Percentiles rank a stretch among this genome's conserved stretches.
These are phyloP conservation scores for Tardiomyces depauwii DNA, from an alignment of 1,139 yeast species.

Conservation along the genomic window DNA sequence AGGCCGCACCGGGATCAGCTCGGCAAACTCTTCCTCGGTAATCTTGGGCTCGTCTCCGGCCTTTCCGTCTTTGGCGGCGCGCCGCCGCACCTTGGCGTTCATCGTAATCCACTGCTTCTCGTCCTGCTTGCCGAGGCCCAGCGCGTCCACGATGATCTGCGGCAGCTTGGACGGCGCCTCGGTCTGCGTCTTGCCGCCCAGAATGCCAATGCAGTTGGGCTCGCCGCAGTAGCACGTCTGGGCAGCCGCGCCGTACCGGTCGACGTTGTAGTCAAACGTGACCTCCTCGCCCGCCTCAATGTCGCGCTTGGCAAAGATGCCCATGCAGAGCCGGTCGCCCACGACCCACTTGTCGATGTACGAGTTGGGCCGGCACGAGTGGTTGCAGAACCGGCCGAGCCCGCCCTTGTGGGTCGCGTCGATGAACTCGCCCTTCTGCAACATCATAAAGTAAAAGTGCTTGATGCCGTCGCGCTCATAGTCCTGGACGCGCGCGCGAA, in stretches of 20 bases:
- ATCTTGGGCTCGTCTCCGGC: constrained; percentile 24
- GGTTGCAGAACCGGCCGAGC: constrained; percentile 85
- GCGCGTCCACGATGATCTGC: constrained; percentile 71
- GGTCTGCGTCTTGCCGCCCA: constrained; percentile 96
- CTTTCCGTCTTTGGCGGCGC: constrained; percentile 47
- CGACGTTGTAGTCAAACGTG: constrained; percentile 93
- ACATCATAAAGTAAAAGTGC: constrained; percentile 97
- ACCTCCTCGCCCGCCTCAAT: constrained; percentile 80
- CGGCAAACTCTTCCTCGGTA: constrained; percentile 45
- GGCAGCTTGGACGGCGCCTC: constrained; percentile 80
- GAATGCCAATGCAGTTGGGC: constrained; percentile 77
- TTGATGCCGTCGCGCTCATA: constrained; percentile 52
- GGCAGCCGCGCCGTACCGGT: constrained; percentile 88
- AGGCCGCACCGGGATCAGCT: constrained; percentile 44
- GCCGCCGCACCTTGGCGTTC: constrained; percentile 36
- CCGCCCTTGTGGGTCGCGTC: constrained; percentile 90
- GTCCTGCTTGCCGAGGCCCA: constrained; percentile 59
- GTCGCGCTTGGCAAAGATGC: constrained; percentile 74
- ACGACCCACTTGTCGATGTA: constrained; percentile 97
- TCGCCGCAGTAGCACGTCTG: constrained; percentile 96
- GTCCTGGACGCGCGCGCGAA: constrained; percentile 58
- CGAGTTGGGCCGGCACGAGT: constrained; percentile 90
- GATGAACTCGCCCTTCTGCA: constrained; percentile 82
- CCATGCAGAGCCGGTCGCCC: constrained; percentile 83
- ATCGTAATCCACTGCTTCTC: constrained; percentile 26